These are phyloP conservation scores for Boletellus sp. DNA, from an alignment of 768 basidiomycete species.

Conservation along the genomic window DNA sequence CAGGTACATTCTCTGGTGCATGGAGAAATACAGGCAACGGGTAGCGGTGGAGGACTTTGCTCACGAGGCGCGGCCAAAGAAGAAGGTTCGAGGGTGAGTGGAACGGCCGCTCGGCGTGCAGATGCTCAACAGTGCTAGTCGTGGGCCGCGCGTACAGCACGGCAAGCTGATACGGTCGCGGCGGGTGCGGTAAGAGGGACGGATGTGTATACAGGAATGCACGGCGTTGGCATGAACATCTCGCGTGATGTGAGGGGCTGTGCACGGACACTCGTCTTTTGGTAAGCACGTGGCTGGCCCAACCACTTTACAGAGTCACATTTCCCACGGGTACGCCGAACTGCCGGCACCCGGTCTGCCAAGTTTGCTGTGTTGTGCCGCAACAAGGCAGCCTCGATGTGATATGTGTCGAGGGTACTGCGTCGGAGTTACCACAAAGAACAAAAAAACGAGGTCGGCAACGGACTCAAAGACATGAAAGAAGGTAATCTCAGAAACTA, in stretches of 20 bases:
- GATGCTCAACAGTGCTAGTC: slow-evolving; percentile 37
- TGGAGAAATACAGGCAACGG: slow-evolving; percentile 72
- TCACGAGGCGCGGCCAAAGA: slow-evolving; percentile 64
- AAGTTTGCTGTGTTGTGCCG: slow-evolving; percentile 18
- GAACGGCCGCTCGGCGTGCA: neutral
- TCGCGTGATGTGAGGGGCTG: slow-evolving; percentile 18
- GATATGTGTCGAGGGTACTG: slow-evolving; percentile 31
- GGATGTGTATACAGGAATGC: slow-evolving; percentile 14
- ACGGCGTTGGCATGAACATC: slow-evolving; percentile 8
- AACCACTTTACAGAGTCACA: slow-evolving; percentile 28
- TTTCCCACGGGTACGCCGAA: slow-evolving; percentile 27
- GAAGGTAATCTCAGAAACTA: slow-evolving; percentile 31
- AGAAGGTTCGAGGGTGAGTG: slow-evolving; percentile 75
- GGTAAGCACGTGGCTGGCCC: slow-evolving; percentile 21
- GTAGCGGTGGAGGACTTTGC: slow-evolving; percentile 56
- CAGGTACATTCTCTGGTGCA: slow-evolving; percentile 83
- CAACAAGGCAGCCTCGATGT: slow-evolving; percentile 37
- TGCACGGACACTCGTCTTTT: neutral
- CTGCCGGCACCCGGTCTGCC: slow-evolving; percentile 9
- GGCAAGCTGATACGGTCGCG: slow-evolving; percentile 73
- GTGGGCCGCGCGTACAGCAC: slow-evolving; percentile 71
- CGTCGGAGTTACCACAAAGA: slow-evolving; percentile 39
- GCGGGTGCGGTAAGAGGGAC: slow-evolving; percentile 31
- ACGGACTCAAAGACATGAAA: slow-evolving; percentile 37
- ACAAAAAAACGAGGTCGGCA: slow-evolving; percentile 40